phyloP scores from a whole-genome alignment of 352 stramenopile genomes.

The Globisporangium paddicum region DNA sequence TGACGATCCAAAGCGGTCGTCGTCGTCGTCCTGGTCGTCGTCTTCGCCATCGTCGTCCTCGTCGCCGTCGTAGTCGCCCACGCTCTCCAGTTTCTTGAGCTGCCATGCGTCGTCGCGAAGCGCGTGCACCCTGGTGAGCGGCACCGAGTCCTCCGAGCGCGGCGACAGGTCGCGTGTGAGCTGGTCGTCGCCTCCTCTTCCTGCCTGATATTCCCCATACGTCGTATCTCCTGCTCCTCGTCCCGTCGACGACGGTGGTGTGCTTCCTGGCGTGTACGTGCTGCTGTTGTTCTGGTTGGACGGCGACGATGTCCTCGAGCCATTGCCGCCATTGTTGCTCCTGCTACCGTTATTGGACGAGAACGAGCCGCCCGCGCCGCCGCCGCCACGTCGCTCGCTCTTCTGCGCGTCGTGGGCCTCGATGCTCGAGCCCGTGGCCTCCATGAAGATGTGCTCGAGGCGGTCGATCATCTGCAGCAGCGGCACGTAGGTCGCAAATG shows the following conservation, averaged over 20 bases:
- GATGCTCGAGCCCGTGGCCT: conserved; percentile 80
- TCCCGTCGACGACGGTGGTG: conserved; percentile 5
- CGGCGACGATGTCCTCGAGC: conserved; percentile 1
- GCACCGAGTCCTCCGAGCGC: conserved; percentile 50
- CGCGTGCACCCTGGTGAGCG: conserved; percentile 67
- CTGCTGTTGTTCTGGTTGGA: conserved; percentile 1
- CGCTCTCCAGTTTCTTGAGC: conserved; percentile 59
- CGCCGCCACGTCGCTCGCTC: conserved; percentile 29
- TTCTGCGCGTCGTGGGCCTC: conserved; percentile 77
- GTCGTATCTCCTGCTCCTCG: neutral
- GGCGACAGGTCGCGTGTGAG: conserved; percentile 25
- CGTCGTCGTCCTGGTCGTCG: conserved; percentile 33
- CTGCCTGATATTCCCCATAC: neutral
- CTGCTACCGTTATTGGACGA: neutral
- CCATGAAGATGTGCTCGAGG: conserved; percentile 87
- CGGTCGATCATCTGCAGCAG: conserved; percentile 85
- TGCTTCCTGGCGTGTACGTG: conserved; percentile 9
- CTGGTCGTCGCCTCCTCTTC: conserved; percentile 1
- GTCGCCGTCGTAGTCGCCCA: conserved; percentile 54
- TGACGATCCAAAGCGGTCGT: neutral
- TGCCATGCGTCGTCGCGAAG: conserved; percentile 70
- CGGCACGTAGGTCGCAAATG: conserved; percentile 81
- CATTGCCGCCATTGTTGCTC: neutral
- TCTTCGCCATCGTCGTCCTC: conserved; percentile 65
- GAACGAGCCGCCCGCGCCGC: conserved; percentile 10